These are phyloP conservation scores for Mortierella sp. DNA, from an alignment of 371 early-diverging fungal species.

Conservation along the genomic window DNA sequence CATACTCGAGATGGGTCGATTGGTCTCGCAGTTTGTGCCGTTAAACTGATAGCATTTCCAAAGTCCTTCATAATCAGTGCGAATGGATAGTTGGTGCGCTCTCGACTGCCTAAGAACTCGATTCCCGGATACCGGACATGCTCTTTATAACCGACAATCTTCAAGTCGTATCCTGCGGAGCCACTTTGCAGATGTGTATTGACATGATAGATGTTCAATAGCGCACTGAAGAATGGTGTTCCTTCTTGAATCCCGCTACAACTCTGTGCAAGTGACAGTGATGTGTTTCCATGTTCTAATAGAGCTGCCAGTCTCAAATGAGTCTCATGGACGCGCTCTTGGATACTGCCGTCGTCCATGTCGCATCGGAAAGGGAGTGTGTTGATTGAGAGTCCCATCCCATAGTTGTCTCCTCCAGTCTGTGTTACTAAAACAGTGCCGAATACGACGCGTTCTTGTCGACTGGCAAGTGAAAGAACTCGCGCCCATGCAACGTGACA, in stretches of 20 bases:
- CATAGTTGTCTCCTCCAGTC: not conserved
- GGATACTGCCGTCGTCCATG: not conserved
- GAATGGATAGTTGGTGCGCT: slow-evolving; percentile 17
- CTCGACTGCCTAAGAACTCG: not conserved
- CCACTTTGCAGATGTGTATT: not conserved
- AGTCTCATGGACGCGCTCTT: not conserved
- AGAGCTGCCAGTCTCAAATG: slow-evolving; percentile 8
- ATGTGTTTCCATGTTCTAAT: slow-evolving; percentile 9
- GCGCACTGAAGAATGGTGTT: slow-evolving; percentile 18
- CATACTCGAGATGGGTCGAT: not conserved
- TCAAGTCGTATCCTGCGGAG: not conserved
- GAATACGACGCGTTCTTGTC: slow-evolving; percentile 21
- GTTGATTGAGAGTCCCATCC: slow-evolving; percentile 19
- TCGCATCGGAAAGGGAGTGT: slow-evolving; percentile 24
- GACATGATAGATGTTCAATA: slow-evolving; percentile 35
- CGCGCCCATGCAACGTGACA: slow-evolving; percentile 16
- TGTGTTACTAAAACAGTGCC: slow-evolving; percentile 20
- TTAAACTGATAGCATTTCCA: not conserved
- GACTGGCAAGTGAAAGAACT: slow-evolving; percentile 11
- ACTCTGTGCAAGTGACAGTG: slow-evolving; percentile 33
- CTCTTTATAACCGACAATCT: too few species aligned
- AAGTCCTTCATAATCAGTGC: slow-evolving; percentile 3
- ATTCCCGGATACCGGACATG: too few species aligned
- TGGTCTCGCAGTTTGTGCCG: not conserved
- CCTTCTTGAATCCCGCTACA: slow-evolving; percentile 22